These are phyloP conservation scores for Geranomyces michiganensis DNA, from an alignment of 192 early-diverging fungal species.

Conservation along the genomic window DNA sequence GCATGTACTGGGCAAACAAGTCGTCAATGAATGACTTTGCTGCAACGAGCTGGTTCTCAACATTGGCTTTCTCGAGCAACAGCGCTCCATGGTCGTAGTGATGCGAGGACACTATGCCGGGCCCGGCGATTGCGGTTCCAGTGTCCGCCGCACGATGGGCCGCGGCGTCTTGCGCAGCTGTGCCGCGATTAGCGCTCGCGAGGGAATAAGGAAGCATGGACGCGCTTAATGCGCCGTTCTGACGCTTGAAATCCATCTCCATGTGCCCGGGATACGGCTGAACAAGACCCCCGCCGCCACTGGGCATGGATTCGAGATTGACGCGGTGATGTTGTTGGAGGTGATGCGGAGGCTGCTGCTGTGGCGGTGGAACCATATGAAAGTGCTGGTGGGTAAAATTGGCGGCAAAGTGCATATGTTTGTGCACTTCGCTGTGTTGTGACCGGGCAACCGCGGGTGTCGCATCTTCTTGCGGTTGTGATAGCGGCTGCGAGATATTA, in stretches of 20 bases:
- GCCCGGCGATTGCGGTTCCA: too few relatives aligned
- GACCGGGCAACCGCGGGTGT: too few relatives aligned
- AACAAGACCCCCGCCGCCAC: neutral
- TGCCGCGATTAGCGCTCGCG: neutral
- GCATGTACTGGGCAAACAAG: slow-evolving; percentile 7
- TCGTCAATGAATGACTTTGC: slow-evolving; percentile 24
- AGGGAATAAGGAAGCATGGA: slow-evolving; percentile 5
- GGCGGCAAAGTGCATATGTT: slow-evolving; percentile 8
- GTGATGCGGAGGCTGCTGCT: slow-evolving; percentile 3
- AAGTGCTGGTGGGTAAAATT: slow-evolving; percentile 16
- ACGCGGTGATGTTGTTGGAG: neutral
- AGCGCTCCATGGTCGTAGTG: neutral
- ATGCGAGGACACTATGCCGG: neutral
- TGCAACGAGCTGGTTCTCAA: slow-evolving; percentile 27
- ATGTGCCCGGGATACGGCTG: neutral
- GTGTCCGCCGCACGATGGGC: too few relatives aligned
- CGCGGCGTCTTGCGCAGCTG: too few relatives aligned
- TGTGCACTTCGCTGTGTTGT: neutral
- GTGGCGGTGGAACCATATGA: neutral
- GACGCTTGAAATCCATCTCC: neutral
- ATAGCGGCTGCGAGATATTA: neutral
- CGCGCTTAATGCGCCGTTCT: neutral
- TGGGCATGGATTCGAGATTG: neutral
- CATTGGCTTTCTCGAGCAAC: slow-evolving; percentile 9
- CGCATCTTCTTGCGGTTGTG: slow-evolving; percentile 1